Conservation (phyloP, 306 rosid genomes). For the Adenanthera pavonina region DNA sequence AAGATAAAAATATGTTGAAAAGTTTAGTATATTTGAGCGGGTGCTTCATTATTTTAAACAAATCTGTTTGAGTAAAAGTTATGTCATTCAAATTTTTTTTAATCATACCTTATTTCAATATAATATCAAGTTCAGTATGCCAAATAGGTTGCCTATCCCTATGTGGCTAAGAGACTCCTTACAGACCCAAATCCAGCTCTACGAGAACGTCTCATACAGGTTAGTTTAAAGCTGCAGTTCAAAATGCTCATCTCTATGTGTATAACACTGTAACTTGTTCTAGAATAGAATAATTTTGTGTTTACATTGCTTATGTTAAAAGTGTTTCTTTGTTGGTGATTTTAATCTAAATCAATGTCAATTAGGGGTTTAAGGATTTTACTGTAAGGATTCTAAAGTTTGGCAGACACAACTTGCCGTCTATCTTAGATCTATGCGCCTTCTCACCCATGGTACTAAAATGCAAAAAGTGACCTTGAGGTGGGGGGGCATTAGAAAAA, state of each 20-base stretch:
- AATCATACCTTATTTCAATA: slow-evolving; percentile 31
- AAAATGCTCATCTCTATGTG: slow-evolving; percentile 28
- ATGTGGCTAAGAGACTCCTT: slow-evolving; percentile 90
- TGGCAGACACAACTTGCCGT: slow-evolving; percentile 7
- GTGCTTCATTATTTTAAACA: slow-evolving; percentile 18
- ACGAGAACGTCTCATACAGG: slow-evolving; percentile 98
- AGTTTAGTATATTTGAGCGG: slow-evolving; percentile 13
- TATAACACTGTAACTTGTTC: slow-evolving; percentile 14
- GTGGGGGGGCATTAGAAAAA: no score
- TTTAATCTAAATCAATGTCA: slow-evolving; percentile 16
- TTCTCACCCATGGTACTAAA: no score
- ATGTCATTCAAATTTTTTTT: slow-evolving; percentile 29
- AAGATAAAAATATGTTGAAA: background rate
- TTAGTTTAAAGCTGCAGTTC: slow-evolving; percentile 48
- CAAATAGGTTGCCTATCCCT: slow-evolving; percentile 97
- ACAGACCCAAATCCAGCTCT: slow-evolving; percentile 98
- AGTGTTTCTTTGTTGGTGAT: slow-evolving; percentile 14
- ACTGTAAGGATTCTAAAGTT: background rate
- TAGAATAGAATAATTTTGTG: background rate
- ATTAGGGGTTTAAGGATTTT: background rate
- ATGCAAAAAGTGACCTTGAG: no score
- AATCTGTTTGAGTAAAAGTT: slow-evolving; percentile 25
- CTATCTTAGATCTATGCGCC: background rate
- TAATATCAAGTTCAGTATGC: slow-evolving; percentile 34
- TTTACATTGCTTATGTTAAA: slow-evolving; percentile 20